A percentile compares a stretch with the other conserved stretches of the same genome.
Conservation (phyloP, 345 rosid genomes). For the Passiflora organensis region DNA sequence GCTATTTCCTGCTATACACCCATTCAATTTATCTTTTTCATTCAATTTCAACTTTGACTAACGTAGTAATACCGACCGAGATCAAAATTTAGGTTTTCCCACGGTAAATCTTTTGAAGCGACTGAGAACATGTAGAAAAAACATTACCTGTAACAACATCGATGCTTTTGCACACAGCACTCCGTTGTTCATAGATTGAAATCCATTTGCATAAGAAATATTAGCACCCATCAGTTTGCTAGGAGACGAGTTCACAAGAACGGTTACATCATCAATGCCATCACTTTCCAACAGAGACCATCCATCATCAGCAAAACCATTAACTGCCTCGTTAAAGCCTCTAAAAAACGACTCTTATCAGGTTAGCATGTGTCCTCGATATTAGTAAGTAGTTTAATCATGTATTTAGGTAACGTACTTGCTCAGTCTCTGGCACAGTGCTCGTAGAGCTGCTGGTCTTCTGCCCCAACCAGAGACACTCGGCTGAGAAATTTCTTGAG, state of each 20-base stretch:
- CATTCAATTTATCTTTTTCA: no score
- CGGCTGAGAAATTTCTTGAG: constrained; percentile 83
- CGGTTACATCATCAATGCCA: constrained; percentile 93
- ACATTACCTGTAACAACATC: constrained; percentile 84
- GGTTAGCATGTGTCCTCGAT: constrained; percentile 2
- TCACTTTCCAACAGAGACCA: constrained; percentile 92
- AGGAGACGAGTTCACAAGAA: constrained; percentile 89
- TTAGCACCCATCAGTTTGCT: constrained; percentile 87
- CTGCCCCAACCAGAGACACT: constrained; percentile 86
- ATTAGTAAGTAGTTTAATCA: constrained; percentile 3
- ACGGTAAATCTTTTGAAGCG: no score
- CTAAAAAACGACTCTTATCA: constrained; percentile 27
- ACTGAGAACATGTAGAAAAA: background rate
- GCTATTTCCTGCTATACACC: no score
- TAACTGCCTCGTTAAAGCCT: constrained; percentile 96
- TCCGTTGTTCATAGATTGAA: constrained; percentile 70
- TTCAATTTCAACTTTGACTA: no score
- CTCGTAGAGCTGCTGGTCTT: constrained; percentile 91
- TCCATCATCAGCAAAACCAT: constrained; percentile 94
- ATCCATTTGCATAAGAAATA: constrained; percentile 73
- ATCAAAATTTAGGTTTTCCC: no score
- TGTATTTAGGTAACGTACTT: constrained; percentile 18
- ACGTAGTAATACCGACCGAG: no score
- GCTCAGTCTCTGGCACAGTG: constrained; percentile 93
- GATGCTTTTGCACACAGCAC: constrained; percentile 97